Percentiles rank a stretch among this genome's conserved stretches.
Conservation (phyloP, 2,329 filamentous ascomycete species). For the Arthroderma sp. region DNA sequence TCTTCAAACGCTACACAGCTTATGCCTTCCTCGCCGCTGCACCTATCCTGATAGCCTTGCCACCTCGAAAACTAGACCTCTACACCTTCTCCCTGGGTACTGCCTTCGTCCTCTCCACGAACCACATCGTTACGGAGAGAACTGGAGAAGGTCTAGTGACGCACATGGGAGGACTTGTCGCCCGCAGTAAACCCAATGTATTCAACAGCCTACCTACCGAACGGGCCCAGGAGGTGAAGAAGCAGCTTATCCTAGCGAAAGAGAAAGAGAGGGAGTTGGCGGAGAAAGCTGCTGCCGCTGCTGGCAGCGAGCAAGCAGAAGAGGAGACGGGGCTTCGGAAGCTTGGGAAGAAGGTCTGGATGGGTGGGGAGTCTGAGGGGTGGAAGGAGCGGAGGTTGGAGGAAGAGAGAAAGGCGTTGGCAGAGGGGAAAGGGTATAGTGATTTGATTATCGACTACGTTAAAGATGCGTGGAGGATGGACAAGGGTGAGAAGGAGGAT, state of each 20-base stretch:
- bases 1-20: constrained; percentile 29
- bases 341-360: constrained; percentile 14
- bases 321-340: constrained; percentile 9
- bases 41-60: constrained; percentile 42
- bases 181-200: constrained; percentile 2
- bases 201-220: constrained; percentile 11
- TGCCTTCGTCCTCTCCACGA: constrained; percentile 36
- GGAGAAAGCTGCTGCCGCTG: constrained; percentile 5
- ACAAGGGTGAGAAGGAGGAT: constrained; percentile 16
- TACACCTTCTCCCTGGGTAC: constrained; percentile 43
- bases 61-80: constrained; percentile 49
- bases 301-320: constrained; percentile 20
- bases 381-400: constrained; percentile 27
- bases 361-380: constrained; percentile 26
- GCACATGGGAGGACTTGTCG: constrained; percentile 14
- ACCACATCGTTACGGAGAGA: constrained; percentile 34
- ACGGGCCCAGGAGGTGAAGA: constrained; percentile 12
- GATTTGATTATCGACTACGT: constrained; percentile 34
- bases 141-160: constrained; percentile 26
- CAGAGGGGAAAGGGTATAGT: constrained; percentile 28
- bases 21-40: constrained; percentile 36
- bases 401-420: constrained; percentile 26
- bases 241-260: constrained; percentile 9
- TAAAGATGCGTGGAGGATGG: constrained; percentile 26
- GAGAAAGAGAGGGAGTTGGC: constrained; percentile 3